Evolutionary conservation across 1,284 basidiomycete species (phyloP).

Genomic region (Marasmius fiardii): DNA sequence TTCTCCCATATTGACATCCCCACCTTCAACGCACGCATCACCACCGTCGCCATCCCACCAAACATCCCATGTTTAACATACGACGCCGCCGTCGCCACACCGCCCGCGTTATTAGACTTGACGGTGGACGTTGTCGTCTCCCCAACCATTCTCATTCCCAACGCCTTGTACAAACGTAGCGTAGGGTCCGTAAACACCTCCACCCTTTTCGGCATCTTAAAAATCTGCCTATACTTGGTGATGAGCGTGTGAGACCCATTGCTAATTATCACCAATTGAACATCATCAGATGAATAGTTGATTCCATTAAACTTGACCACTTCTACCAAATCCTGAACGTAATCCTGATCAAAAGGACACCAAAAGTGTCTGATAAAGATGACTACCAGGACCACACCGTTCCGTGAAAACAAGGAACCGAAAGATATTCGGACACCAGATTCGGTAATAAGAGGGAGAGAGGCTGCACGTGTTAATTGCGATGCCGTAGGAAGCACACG

Average conservation of each 20-base stretch:
- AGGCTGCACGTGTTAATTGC: not conserved
- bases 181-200: slow-evolving; percentile 79
- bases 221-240: slow-evolving; percentile 66
- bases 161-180: slow-evolving; percentile 61
- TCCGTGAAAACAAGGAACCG: slow-evolving; percentile 16
- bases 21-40: slow-evolving; percentile 60
- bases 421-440: not conserved
- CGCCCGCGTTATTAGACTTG: slow-evolving; percentile 12
- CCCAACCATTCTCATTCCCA: slow-evolving; percentile 70
- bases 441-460: slow-evolving; percentile 1
- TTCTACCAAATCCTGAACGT: slow-evolving; percentile 68
- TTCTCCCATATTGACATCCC: slow-evolving; percentile 79
- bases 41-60: slow-evolving; percentile 66
- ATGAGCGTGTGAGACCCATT: slow-evolving; percentile 77
- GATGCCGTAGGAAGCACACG: not conserved
- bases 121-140: too few relatives aligned
- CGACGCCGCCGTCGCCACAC: slow-evolving; percentile 32
- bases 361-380: slow-evolving; percentile 77
- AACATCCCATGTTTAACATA: slow-evolving; percentile 66
- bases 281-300: not conserved
- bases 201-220: slow-evolving; percentile 56
- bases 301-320: slow-evolving; percentile 26
- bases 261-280: slow-evolving; percentile 64
- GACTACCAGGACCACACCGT: slow-evolving; percentile 51
- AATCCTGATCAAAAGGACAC: slow-evolving; percentile 84